These are phyloP conservation scores for Patellifolia procumbens DNA, from an alignment of 179 eudicot genomes.

Conservation along the genomic window DNA sequence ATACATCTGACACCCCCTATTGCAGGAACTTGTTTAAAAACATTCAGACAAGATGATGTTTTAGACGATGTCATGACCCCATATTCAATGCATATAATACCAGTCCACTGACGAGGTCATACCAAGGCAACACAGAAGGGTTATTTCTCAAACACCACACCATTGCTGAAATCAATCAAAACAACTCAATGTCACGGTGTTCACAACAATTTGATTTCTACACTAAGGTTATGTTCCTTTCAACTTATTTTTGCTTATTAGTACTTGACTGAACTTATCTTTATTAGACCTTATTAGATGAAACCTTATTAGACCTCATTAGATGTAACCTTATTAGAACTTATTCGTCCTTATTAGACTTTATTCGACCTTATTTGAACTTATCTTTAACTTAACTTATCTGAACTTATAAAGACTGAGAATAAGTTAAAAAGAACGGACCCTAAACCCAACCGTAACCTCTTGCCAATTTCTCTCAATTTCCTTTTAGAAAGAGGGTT, in stretches of 20 bases:
- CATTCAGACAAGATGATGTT: background rate
- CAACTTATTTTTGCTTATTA: too few relatives aligned
- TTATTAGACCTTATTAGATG: too few relatives aligned
- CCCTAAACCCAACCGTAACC: background rate
- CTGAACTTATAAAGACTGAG: too few relatives aligned
- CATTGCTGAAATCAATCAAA: background rate
- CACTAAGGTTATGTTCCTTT: too few relatives aligned
- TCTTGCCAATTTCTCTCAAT: background rate
- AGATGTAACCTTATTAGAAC: too few relatives aligned
- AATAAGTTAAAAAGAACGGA: too few relatives aligned
- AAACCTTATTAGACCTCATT: too few relatives aligned
- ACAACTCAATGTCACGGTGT: background rate
- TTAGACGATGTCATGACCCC: background rate
- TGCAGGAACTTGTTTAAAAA: background rate
- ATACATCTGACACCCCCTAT: background rate
- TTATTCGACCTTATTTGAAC: too few relatives aligned
- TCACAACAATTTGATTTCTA: background rate
- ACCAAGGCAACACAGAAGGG: background rate
- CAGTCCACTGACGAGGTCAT: too few relatives aligned
- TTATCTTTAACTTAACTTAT: too few relatives aligned
- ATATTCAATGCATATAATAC: background rate
- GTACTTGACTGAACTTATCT: too few relatives aligned
- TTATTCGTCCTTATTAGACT: too few relatives aligned
- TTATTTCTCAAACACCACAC: background rate
- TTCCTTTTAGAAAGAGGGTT: background rate